Percentiles rank a stretch among this genome's conserved stretches.
phyloP scores from a whole-genome alignment of 148 eudicot species.

The Camellia lanceoleosa region DNA sequence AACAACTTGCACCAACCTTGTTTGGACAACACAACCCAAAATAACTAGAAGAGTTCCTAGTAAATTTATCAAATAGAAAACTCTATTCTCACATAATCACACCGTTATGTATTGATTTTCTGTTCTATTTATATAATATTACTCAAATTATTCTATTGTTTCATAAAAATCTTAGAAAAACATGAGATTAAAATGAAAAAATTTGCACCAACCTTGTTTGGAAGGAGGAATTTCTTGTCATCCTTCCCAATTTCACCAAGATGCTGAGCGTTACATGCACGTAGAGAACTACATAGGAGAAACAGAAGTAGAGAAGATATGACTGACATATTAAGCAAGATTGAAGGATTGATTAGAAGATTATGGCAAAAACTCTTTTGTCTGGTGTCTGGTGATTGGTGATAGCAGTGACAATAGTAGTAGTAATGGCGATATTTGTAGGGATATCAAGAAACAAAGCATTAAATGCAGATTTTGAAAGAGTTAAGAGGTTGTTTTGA shows the following conservation, averaged over 20 bases:
- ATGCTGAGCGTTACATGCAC: constrained; percentile 26
- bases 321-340: constrained; percentile 30
- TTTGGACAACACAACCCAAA: not conserved
- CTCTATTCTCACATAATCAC: too few relatives aligned
- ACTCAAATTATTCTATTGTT: not conserved
- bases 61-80: too few relatives aligned
- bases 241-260: constrained; percentile 21
- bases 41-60: not conserved
- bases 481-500: constrained; percentile 17
- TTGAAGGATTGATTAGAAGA: not conserved
- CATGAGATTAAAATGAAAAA: not conserved
- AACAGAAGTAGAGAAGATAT: constrained; percentile 19
- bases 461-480: constrained; percentile 28
- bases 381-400: not conserved
- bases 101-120: too few relatives aligned
- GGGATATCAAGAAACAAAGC: not conserved
- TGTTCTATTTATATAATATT: too few relatives aligned
- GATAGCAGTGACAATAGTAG: constrained; percentile 1
- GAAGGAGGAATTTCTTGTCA: constrained; percentile 9
- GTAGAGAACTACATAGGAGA: constrained; percentile 22
- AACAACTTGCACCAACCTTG: constrained; percentile 14
- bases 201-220: constrained; percentile 17
- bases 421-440: constrained; percentile 4
- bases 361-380: constrained; percentile 1
- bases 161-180: not conserved